A percentile compares a stretch with the other conserved stretches of the same genome.
phyloP scores from a whole-genome alignment of 139 green algal genomes.

The Chara braunii region DNA sequence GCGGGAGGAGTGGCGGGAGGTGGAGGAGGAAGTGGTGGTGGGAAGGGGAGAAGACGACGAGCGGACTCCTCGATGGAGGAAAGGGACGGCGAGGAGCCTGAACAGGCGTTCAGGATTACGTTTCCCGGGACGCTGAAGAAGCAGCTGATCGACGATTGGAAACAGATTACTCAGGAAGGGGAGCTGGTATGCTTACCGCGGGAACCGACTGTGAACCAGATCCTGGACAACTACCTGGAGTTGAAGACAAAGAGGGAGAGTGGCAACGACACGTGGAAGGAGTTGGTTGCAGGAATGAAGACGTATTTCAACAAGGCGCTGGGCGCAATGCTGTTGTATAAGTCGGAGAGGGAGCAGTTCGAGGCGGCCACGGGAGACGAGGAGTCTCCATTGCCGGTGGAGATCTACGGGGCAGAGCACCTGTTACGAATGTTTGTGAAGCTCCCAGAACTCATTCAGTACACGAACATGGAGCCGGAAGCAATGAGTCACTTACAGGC shows the following conservation, averaged over 20 bases:
- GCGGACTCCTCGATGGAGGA: no score
- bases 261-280: background rate
- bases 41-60: background rate
- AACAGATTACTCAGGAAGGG: constrained; percentile 8
- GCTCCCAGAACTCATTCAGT: constrained; percentile 23
- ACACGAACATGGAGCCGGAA: constrained; percentile 13
- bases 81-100: constrained; percentile 2
- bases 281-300: constrained; percentile 30
- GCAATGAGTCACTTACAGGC: constrained; percentile 1
- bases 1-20: background rate
- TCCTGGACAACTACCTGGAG: constrained; percentile 30
- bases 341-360: constrained; percentile 30
- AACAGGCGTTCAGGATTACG: constrained; percentile 10
- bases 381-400: background rate
- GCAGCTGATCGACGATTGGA: constrained; percentile 27
- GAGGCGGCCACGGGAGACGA: background rate
- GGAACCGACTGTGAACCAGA: constrained; percentile 2
- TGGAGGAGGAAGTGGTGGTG: background rate
- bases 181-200: constrained; percentile 13
- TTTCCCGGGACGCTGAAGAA: constrained; percentile 7
- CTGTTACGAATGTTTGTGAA: constrained; percentile 41
- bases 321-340: constrained; percentile 40
- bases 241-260: background rate
- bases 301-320: constrained; percentile 40
- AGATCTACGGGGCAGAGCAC: constrained; percentile 44